Evolutionary conservation across 2,329 filamentous ascomycete species (phyloP).

Genomic region (Aaosphaeria pasadenensis): DNA sequence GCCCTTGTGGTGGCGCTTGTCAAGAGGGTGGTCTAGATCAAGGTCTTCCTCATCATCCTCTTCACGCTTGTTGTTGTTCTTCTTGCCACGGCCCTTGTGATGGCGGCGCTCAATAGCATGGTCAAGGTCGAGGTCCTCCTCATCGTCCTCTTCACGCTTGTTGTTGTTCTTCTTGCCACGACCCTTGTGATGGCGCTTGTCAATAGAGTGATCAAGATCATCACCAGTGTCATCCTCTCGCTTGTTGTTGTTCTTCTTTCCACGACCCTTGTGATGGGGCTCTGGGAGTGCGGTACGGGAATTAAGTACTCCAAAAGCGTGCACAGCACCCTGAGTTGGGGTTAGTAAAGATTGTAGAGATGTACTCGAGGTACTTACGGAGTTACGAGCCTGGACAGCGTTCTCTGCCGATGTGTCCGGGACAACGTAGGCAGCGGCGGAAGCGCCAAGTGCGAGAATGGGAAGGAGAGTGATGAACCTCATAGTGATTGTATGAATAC

Average conservation of each 20-base stretch:
- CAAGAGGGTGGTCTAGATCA: background rate
- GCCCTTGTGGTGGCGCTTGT: constrained; percentile 12
- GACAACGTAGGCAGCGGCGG: constrained; percentile 30
- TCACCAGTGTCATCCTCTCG: background rate
- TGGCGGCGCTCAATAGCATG: background rate
- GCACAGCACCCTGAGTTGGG: too few relatives aligned
- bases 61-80: constrained; percentile 4
- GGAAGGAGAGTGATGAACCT: constrained; percentile 25
- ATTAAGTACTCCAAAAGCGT: too few relatives aligned
- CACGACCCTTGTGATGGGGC: background rate
- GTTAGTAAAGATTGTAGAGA: too few relatives aligned
- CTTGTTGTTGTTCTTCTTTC: background rate
- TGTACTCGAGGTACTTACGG: constrained; percentile 11
- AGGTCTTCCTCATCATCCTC: constrained; percentile 4
- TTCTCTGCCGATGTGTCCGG: constrained; percentile 19
- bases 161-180: constrained; percentile 3
- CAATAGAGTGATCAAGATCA: background rate
- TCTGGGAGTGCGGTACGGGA: too few relatives aligned
- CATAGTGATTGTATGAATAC: constrained; percentile 22
- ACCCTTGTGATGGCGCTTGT: constrained; percentile 15
- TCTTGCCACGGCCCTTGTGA: constrained; percentile 9
- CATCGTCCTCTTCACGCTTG: constrained; percentile 2
- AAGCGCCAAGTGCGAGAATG: constrained; percentile 23
- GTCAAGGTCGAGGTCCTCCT: background rate
- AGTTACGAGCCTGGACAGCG: constrained; percentile 23